These are phyloP conservation scores for Thelonectria blattea DNA, from an alignment of 2,329 filamentous ascomycete species.

Conservation along the genomic window DNA sequence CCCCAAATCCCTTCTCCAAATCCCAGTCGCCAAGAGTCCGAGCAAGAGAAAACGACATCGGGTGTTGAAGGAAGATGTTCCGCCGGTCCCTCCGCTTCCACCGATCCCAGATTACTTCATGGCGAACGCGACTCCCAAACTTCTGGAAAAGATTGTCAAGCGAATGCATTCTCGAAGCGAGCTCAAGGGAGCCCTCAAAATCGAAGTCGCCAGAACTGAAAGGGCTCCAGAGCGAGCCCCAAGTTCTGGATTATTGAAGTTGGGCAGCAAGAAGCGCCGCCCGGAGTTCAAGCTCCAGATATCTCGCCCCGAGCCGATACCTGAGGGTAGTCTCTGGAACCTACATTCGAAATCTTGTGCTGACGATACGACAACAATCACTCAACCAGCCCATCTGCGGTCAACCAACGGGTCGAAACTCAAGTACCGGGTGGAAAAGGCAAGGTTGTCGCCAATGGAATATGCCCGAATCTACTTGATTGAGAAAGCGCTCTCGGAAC, in stretches of 20 bases:
- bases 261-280: conserved; percentile 19
- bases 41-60: conserved; percentile 11
- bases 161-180: conserved; percentile 36
- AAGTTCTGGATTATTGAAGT: conserved; percentile 6
- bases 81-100: conserved; percentile 40
- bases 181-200: conserved; percentile 2
- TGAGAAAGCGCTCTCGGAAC: conserved; percentile 40
- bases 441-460: conserved; percentile 49
- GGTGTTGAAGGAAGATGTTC: conserved; percentile 25
- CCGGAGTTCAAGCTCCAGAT: conserved; percentile 33
- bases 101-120: conserved; percentile 41
- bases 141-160: conserved; percentile 39
- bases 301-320: conserved; percentile 31
- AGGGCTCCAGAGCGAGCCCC: conserved; percentile 1
- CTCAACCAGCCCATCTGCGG: conserved; percentile 4
- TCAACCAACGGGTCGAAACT: conserved; percentile 1
- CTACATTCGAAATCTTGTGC: background rate
- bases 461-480: conserved; percentile 46
- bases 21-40: conserved; percentile 4
- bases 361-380: background rate
- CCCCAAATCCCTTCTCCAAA: background rate
- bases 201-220: conserved; percentile 10
- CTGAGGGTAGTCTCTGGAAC: conserved; percentile 5
- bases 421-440: conserved; percentile 29
- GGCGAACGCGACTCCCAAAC: conserved; percentile 32